Percentiles rank a stretch among this genome's conserved stretches.
Evolutionary conservation across 2,329 filamentous ascomycete species (phyloP).

Genomic region (Ilyonectria sp.): DNA sequence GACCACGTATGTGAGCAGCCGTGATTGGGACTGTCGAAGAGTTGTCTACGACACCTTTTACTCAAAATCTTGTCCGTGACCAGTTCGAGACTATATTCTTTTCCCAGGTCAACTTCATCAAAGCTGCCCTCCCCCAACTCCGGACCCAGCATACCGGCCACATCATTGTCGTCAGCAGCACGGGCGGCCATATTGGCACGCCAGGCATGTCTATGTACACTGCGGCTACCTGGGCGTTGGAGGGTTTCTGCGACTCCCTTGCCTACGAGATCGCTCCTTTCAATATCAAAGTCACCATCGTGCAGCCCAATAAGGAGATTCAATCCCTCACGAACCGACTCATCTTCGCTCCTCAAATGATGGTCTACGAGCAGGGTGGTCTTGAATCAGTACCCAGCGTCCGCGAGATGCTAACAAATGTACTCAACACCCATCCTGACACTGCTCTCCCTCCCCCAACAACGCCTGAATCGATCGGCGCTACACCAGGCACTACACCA

Average conservation of each 20-base stretch:
- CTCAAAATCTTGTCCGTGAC: conserved; percentile 85
- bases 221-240: conserved; percentile 93
- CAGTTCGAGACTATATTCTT: conserved; percentile 98
- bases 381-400: conserved; percentile 79
- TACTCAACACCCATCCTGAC: conserved; percentile 83
- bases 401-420: conserved; percentile 84
- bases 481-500: conserved; percentile 50
- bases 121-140: conserved; percentile 85
- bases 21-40: conserved; percentile 95
- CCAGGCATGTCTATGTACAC: conserved; percentile 93
- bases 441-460: conserved; percentile 61
- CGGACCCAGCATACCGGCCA: conserved; percentile 87
- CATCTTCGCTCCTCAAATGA: conserved; percentile 84
- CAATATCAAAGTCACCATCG: conserved; percentile 95
- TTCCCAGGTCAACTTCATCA: conserved; percentile 95
- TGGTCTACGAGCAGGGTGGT: conserved; percentile 58
- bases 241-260: conserved; percentile 95
- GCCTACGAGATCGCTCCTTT: conserved; percentile 98
- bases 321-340: conserved; percentile 89
- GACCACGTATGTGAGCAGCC: conserved; percentile 63
- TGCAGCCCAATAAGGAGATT: conserved; percentile 96
- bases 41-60: conserved; percentile 79
- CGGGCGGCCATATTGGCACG: conserved; percentile 92
- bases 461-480: conserved; percentile 44
- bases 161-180: conserved; percentile 90